These are phyloP conservation scores for Colletotrichum lupini DNA, from an alignment of 2,329 filamentous ascomycete species.

Conservation along the genomic window DNA sequence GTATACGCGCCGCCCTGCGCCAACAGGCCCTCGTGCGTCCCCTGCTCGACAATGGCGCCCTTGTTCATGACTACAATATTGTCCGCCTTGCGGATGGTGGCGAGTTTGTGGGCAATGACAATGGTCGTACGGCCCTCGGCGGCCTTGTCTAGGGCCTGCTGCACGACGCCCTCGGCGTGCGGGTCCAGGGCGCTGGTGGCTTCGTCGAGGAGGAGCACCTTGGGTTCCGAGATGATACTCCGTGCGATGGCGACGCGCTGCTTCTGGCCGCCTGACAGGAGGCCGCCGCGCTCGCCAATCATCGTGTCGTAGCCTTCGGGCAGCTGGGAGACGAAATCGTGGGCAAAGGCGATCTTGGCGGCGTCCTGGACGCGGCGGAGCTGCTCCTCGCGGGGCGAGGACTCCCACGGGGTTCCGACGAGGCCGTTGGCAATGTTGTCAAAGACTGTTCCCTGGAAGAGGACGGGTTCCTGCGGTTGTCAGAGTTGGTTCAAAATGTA, in stretches of 20 bases:
- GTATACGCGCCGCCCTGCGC: conserved; percentile 58
- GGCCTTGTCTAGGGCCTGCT: conserved; percentile 63
- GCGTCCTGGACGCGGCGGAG: conserved; percentile 53
- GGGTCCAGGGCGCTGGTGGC: conserved; percentile 67
- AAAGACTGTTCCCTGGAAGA: conserved; percentile 56
- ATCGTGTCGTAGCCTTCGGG: conserved; percentile 65
- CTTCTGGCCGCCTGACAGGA: conserved; percentile 73
- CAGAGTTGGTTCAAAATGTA: not conserved
- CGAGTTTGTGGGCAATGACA: conserved; percentile 69
- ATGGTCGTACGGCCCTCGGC: conserved; percentile 70
- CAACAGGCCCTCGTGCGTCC: conserved; percentile 67
- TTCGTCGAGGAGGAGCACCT: conserved; percentile 73
- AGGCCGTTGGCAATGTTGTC: conserved; percentile 64
- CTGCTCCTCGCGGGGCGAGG: conserved; percentile 46
- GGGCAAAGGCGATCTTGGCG: conserved; percentile 56
- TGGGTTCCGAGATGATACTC: conserved; percentile 53
- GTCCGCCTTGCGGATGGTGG: conserved; percentile 68
- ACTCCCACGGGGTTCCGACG: conserved; percentile 43
- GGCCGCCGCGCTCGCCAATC: conserved; percentile 69
- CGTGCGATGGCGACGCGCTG: conserved; percentile 71
- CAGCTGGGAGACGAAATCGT: conserved; percentile 58
- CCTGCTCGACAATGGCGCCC: conserved; percentile 68
- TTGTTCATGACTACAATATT: conserved; percentile 71
- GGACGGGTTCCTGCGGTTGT: conserved; percentile 46
- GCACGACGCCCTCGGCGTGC: conserved; percentile 59